Evolutionary conservation across 2,329 filamentous ascomycete genomes (phyloP).

Genomic region (Cladosporium sp.): DNA sequence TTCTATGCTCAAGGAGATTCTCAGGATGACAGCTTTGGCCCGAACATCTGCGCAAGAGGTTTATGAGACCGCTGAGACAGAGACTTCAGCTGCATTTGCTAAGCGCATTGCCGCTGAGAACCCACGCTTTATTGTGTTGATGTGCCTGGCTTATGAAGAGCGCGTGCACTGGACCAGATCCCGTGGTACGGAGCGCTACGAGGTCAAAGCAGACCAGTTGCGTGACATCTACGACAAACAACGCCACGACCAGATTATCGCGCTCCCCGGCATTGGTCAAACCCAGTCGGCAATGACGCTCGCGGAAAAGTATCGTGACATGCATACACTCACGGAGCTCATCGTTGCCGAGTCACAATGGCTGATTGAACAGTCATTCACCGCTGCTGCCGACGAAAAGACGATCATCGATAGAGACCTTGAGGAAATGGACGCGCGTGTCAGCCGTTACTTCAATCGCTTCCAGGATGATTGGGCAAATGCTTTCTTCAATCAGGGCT

Average conservation of each 20-base stretch:
- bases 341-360: slow-evolving; percentile 43
- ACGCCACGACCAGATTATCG: slow-evolving; percentile 39
- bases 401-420: slow-evolving; percentile 42
- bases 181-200: slow-evolving; percentile 46
- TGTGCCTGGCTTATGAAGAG: slow-evolving; percentile 57
- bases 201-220: slow-evolving; percentile 47
- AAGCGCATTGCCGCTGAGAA: slow-evolving; percentile 50
- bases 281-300: slow-evolving; percentile 56
- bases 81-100: slow-evolving; percentile 27
- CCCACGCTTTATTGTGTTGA: slow-evolving; percentile 52
- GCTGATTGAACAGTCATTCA: slow-evolving; percentile 21
- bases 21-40: slow-evolving; percentile 37
- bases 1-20: slow-evolving; percentile 37
- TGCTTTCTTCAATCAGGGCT: slow-evolving; percentile 75
- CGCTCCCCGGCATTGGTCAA: slow-evolving; percentile 47
- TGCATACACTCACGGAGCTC: slow-evolving; percentile 57
- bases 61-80: slow-evolving; percentile 31
- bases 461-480: slow-evolving; percentile 66
- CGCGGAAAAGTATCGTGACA: slow-evolving; percentile 60
- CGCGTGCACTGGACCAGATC: slow-evolving; percentile 55
- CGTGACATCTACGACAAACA: slow-evolving; percentile 37
- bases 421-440: slow-evolving; percentile 36
- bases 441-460: slow-evolving; percentile 54
- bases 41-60: slow-evolving; percentile 37
- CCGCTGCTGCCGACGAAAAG: slow-evolving; percentile 28